Percentiles rank a stretch among this genome's conserved stretches.
Evolutionary conservation across 495 filamentous ascomycete species (phyloP).

Genomic region (Daldinia childiae): DNA sequence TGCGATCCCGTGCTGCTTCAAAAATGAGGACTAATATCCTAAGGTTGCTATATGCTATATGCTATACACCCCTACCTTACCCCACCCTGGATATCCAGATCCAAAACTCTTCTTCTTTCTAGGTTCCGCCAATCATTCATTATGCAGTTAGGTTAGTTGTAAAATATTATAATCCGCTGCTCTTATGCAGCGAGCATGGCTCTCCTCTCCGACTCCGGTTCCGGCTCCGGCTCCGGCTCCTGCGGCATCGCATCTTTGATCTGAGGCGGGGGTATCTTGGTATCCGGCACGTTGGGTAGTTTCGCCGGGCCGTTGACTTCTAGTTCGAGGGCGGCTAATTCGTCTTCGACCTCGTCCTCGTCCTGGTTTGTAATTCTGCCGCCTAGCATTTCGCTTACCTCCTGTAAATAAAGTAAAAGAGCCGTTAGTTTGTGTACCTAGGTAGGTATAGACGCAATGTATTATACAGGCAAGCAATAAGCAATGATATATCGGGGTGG

Average conservation of each 20-base stretch:
- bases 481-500: not conserved
- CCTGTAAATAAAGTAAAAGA: conserved; percentile 57
- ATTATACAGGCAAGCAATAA: not conserved
- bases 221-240: conserved; percentile 37
- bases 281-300: conserved; percentile 70
- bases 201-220: conserved; percentile 46
- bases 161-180: not conserved
- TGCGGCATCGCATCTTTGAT: conserved; percentile 16
- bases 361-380: conserved; percentile 89
- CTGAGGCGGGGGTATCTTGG: conserved; percentile 46
- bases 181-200: conserved; percentile 58
- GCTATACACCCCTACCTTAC: too few relatives aligned
- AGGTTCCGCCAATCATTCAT: not conserved
- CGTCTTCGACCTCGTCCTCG: conserved; percentile 97
- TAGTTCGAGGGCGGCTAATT: conserved; percentile 80
- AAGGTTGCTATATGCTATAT: not conserved
- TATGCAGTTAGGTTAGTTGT: not conserved
- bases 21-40: not conserved
- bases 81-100: not conserved
- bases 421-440: not conserved
- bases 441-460: not conserved
- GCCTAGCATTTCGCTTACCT: conserved; percentile 88
- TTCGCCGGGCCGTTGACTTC: conserved; percentile 63
- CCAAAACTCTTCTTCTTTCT: not conserved
- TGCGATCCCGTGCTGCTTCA: not conserved